A percentile compares a stretch with the other conserved stretches of the same genome.
These are phyloP conservation scores for Penicillium paradoxum DNA, from an alignment of 495 filamentous ascomycete species.

Conservation along the genomic window DNA sequence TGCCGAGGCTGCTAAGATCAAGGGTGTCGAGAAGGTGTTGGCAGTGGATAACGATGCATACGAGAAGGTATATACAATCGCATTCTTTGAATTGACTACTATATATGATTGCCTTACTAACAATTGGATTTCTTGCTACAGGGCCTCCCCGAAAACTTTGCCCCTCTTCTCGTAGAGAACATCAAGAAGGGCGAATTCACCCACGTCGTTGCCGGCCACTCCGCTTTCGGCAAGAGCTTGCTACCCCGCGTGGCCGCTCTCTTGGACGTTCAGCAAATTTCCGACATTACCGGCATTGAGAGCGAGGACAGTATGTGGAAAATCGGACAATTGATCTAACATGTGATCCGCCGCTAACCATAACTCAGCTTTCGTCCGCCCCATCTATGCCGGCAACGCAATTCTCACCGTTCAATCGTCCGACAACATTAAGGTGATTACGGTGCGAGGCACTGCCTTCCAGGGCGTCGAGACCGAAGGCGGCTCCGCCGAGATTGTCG, in stretches of 20 bases:
- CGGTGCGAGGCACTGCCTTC: constrained; percentile 90
- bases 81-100: background rate
- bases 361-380: constrained; percentile 73
- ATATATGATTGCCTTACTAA: background rate
- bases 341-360: constrained; percentile 23
- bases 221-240: constrained; percentile 94
- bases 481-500: constrained; percentile 43
- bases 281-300: constrained; percentile 82
- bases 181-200: constrained; percentile 91
- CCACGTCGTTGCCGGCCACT: constrained; percentile 84
- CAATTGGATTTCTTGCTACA: constrained; percentile 26
- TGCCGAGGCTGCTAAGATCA: constrained; percentile 80
- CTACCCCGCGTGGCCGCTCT: constrained; percentile 94
- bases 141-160: constrained; percentile 92
- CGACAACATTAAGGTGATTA: constrained; percentile 83
- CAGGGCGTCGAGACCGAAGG: constrained; percentile 46
- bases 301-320: constrained; percentile 69
- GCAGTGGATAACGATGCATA: constrained; percentile 84
- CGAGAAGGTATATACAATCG: constrained; percentile 61
- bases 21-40: constrained; percentile 86
- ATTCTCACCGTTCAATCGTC: constrained; percentile 93
- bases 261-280: constrained; percentile 87
- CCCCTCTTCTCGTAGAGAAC: constrained; percentile 89
- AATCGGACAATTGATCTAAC: constrained; percentile 6
- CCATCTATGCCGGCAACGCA: constrained; percentile 96